Evolutionary conservation across 306 rosid genomes (phyloP).

Genomic region (Lathyrus oleraceus): DNA sequence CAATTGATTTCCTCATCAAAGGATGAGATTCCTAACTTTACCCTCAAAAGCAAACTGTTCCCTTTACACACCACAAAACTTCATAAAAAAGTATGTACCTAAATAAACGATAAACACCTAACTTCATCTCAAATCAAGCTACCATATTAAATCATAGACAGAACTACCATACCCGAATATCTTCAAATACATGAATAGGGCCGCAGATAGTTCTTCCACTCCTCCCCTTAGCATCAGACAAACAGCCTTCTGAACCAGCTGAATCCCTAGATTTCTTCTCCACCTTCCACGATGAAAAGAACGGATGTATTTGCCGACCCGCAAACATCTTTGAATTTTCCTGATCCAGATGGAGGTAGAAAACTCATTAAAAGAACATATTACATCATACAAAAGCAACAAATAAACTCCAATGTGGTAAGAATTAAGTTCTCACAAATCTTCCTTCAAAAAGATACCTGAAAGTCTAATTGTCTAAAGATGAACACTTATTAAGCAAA

Average conservation of each 20-base stretch:
- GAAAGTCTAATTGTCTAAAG: not conserved
- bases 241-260: slow-evolving; percentile 33
- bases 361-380: slow-evolving; percentile 28
- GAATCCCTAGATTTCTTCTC: slow-evolving; percentile 49
- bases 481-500: not conserved
- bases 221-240: slow-evolving; percentile 28
- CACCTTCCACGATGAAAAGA: slow-evolving; percentile 55
- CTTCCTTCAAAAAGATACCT: not conserved
- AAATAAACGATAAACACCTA: not conserved
- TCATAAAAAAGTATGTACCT: not conserved
- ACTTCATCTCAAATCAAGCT: not conserved
- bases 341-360: slow-evolving; percentile 40
- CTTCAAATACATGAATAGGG: slow-evolving; percentile 77
- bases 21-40: not conserved
- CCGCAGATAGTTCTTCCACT: slow-evolving; percentile 31
- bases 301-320: slow-evolving; percentile 72
- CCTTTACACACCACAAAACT: not conserved
- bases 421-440: not conserved
- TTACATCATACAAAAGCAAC: not conserved
- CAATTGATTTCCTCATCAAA: not conserved
- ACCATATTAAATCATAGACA: slow-evolving; percentile 12
- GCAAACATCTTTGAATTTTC: slow-evolving; percentile 71
- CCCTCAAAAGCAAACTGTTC: not conserved
- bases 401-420: not conserved
- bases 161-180: slow-evolving; percentile 47